phyloP scores from a whole-genome alignment of 164 flowering plant genomes.

The Houttuynia cordata region DNA sequence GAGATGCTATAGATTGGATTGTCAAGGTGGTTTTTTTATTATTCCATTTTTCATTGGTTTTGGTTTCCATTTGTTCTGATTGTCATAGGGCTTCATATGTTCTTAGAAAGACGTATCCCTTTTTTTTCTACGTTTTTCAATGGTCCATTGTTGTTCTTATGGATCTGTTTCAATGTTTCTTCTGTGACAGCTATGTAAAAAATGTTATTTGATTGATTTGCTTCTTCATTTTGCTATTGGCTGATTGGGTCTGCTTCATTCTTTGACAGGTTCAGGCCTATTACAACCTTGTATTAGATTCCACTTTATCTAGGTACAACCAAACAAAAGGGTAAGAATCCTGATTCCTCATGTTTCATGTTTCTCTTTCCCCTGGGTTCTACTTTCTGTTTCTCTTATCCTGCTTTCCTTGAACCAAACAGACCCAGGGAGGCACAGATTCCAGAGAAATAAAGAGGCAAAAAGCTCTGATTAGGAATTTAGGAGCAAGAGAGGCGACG shows the following conservation, averaged over 20 bases:
- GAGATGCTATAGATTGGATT: conserved; percentile 74
- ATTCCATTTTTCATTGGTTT: too few relatives aligned
- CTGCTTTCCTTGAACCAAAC: too few relatives aligned
- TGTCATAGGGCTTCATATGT: background rate
- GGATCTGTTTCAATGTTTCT: background rate
- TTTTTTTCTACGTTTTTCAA: background rate
- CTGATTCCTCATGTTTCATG: too few relatives aligned
- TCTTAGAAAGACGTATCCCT: too few relatives aligned
- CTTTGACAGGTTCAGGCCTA: conserved; percentile 49
- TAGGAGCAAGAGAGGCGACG: too few relatives aligned
- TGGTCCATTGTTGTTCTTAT: background rate
- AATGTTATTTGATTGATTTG: background rate
- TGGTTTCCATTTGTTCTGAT: background rate
- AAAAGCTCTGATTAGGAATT: too few relatives aligned
- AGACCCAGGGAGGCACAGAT: too few relatives aligned
- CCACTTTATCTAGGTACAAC: too few relatives aligned
- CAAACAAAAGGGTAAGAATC: too few relatives aligned
- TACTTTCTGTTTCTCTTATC: too few relatives aligned
- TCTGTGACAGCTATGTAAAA: background rate
- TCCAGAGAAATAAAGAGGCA: too few relatives aligned
- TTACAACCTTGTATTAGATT: conserved; percentile 60
- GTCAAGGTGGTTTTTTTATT: conserved; percentile 43
- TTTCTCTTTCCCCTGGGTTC: too few relatives aligned
- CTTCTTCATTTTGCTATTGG: background rate
- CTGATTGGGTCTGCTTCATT: conserved; percentile 4